These are phyloP conservation scores for Petunia hybrid DNA, from an alignment of 305 asterid genomes.

Conservation along the genomic window DNA sequence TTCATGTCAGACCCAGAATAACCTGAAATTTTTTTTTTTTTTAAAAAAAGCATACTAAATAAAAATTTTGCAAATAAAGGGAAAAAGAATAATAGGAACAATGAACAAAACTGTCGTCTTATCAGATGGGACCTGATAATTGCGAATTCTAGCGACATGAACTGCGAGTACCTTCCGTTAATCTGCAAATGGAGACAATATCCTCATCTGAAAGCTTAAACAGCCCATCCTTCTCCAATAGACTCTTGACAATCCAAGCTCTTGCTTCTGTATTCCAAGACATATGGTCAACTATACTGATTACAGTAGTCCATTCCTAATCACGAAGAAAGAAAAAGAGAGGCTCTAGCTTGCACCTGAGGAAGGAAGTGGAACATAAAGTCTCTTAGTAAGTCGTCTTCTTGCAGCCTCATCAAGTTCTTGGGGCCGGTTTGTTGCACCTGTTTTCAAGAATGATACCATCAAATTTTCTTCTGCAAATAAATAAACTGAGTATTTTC, in stretches of 20 bases:
- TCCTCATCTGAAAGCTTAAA: conserved; percentile 80
- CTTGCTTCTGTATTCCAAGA: conserved; percentile 77
- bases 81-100: conserved; percentile 10
- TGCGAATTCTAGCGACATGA: conserved; percentile 10
- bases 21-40: no score
- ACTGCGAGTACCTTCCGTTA: conserved; percentile 76
- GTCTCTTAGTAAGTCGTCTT: conserved; percentile 94
- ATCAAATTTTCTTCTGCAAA: conserved; percentile 28
- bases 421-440: conserved; percentile 99
- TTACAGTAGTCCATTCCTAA: conserved; percentile 8
- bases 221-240: conserved; percentile 88
- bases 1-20: conserved; percentile 99
- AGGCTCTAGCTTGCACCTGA: conserved; percentile 62
- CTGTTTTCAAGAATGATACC: conserved; percentile 46
- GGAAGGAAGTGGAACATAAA: conserved; percentile 95
- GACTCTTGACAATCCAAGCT: conserved; percentile 86
- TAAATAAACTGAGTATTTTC: not conserved
- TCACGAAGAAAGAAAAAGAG: not conserved
- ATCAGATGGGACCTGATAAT: conserved; percentile 26
- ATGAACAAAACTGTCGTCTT: conserved; percentile 14
- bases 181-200: conserved; percentile 67
- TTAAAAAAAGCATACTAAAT: not conserved
- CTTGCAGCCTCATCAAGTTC: conserved; percentile 99
- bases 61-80: conserved; percentile 27
- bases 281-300: conserved; percentile 23